Conservation (phyloP, 306 rosid species). For the Fragaria iinumae region DNA sequence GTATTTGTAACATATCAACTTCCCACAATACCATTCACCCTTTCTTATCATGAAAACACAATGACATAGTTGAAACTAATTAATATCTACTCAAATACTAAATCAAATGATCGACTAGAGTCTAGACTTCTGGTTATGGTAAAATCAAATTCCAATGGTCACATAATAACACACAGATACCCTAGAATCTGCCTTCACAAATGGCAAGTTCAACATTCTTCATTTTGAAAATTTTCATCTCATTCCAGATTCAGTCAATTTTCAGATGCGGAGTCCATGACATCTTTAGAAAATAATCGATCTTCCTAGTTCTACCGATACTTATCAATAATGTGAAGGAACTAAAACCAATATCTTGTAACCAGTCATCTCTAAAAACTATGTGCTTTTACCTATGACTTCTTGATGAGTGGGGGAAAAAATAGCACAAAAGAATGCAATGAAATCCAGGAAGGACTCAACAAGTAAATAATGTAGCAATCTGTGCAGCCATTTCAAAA, state of each 20-base stretch:
- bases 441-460: background rate
- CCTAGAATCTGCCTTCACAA: background rate
- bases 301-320: background rate
- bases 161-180: background rate
- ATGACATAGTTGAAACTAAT: background rate
- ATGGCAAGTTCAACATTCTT: background rate
- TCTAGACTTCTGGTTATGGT: background rate
- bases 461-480: background rate
- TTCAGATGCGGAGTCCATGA: background rate
- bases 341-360: background rate
- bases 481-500: background rate
- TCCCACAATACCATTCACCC: background rate
- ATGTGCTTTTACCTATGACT: background rate
- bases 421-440: background rate
- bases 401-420: background rate
- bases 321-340: background rate
- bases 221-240: background rate
- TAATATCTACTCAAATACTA: background rate
- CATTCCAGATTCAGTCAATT: background rate
- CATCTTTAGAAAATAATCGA: background rate
- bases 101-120: slow-evolving; percentile 4
- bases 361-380: background rate
- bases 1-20: background rate
- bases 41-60: background rate
- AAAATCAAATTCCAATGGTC: background rate